Evolutionary conservation across 805 yeast genomes (phyloP).

Genomic region (Lachancea waltii): DNA sequence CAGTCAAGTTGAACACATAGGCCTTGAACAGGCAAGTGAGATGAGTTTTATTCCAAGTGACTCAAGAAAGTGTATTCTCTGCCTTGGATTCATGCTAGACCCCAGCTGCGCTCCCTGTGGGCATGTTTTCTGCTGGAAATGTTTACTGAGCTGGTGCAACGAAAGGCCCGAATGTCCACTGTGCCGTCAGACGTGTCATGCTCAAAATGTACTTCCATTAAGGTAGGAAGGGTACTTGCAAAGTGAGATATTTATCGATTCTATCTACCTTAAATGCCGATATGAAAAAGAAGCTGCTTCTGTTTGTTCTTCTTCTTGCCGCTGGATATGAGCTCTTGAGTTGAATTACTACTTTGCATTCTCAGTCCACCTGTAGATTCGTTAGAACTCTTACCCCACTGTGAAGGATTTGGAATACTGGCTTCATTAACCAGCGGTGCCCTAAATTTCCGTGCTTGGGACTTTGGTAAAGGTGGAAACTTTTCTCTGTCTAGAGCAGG

Average conservation of each 20-base stretch:
- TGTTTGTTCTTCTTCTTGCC: conserved; percentile 41
- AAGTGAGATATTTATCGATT: conserved; percentile 1
- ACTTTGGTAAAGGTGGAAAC: conserved; percentile 45
- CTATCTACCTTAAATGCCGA: conserved; percentile 36
- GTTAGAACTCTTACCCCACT: conserved; percentile 27
- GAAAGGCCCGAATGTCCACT: conserved; percentile 88
- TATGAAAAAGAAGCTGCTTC: conserved; percentile 47
- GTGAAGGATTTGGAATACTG: conserved; percentile 31
- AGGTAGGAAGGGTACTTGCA: conserved; percentile 4
- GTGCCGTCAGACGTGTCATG: conserved; percentile 62
- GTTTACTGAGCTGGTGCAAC: conserved; percentile 83
- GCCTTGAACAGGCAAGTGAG: conserved; percentile 48
- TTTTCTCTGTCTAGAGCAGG: conserved; percentile 21
- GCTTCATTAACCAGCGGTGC: conserved; percentile 55
- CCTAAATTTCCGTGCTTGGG: conserved; percentile 16
- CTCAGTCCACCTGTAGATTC: conserved; percentile 5
- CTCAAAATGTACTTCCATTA: conserved; percentile 6
- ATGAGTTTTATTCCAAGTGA: conserved; percentile 64
- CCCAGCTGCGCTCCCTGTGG: conserved; percentile 91
- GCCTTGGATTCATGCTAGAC: conserved; percentile 69
- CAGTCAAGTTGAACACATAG: conserved; percentile 27
- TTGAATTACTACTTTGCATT: conserved; percentile 3
- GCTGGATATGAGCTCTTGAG: conserved; percentile 4
- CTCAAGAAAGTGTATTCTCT: conserved; percentile 76
- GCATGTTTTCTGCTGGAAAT: conserved; percentile 88